Conservation (phyloP, 495 filamentous ascomycete genomes). For the Penicillium verhagenii region DNA sequence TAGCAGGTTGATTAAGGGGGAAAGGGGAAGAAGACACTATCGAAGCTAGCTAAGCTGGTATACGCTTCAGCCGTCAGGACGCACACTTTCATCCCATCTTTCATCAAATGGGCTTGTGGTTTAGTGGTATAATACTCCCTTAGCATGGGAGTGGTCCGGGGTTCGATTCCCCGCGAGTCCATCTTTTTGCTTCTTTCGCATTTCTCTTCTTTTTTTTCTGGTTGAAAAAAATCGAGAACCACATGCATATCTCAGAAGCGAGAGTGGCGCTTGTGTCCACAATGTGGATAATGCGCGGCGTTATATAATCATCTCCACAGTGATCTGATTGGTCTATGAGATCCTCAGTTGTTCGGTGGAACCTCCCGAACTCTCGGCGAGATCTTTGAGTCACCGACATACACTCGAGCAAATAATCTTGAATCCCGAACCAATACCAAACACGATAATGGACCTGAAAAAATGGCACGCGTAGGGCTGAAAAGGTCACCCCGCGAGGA, state of each 20-base stretch:
- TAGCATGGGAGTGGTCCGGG: slow-evolving; percentile 56
- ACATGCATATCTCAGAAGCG: no score
- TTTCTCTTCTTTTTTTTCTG: no score
- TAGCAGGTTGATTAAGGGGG: no score
- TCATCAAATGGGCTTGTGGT: slow-evolving; percentile 41
- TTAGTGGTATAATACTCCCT: slow-evolving; percentile 48
- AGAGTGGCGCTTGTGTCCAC: no score
- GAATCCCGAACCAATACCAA: slow-evolving; percentile 10
- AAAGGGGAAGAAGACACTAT: no score
- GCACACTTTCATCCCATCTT: no score
- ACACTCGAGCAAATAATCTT: background rate
- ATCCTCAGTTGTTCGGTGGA: background rate
- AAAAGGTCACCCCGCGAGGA: slow-evolving; percentile 14
- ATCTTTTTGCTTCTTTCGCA: no score
- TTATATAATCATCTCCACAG: no score
- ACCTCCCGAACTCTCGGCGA: slow-evolving; percentile 1
- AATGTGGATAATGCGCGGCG: no score
- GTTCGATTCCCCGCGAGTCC: slow-evolving; percentile 58
- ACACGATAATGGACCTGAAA: slow-evolving; percentile 3
- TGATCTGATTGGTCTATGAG: background rate
- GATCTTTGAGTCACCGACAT: slow-evolving; percentile 1
- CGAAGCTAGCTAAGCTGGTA: no score
- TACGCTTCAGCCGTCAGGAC: no score
- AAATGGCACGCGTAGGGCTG: slow-evolving; percentile 20
- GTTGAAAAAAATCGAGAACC: no score